These are phyloP conservation scores for Waltergamsia citrina DNA, from an alignment of 2,329 filamentous ascomycete species.

Conservation along the genomic window DNA sequence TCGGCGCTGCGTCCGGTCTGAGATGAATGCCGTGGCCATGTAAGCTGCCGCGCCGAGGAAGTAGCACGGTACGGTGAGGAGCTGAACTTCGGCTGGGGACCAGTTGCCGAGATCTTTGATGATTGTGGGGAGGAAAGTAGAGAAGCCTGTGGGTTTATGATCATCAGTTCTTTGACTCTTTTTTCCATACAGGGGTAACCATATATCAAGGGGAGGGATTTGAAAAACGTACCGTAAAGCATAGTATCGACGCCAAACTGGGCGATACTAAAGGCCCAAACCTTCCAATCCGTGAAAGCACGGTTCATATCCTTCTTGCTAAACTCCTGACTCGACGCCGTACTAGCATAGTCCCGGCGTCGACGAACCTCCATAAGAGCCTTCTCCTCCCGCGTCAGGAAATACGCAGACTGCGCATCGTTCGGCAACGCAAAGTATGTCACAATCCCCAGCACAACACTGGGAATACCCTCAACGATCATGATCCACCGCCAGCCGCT, in stretches of 20 bases:
- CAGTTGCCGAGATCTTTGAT: slow-evolving; percentile 59
- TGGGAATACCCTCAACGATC: slow-evolving; percentile 39
- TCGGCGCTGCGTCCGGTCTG: slow-evolving; percentile 57
- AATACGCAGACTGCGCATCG: slow-evolving; percentile 43
- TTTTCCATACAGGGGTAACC: background rate
- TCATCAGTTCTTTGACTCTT: background rate
- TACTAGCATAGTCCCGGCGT: slow-evolving; percentile 35
- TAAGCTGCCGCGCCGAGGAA: slow-evolving; percentile 62
- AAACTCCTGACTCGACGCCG: slow-evolving; percentile 33
- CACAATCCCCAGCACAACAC: slow-evolving; percentile 24
- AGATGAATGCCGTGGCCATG: slow-evolving; percentile 54
- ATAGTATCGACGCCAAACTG: slow-evolving; percentile 70
- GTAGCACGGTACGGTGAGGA: slow-evolving; percentile 73
- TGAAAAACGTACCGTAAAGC: slow-evolving; percentile 53
- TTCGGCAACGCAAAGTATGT: slow-evolving; percentile 25
- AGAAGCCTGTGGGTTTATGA: slow-evolving; percentile 43
- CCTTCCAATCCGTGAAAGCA: slow-evolving; percentile 66
- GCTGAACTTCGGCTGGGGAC: slow-evolving; percentile 56
- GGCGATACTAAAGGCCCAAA: slow-evolving; percentile 58
- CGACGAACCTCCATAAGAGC: slow-evolving; percentile 49
- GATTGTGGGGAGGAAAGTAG: slow-evolving; percentile 71
- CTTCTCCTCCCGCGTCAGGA: slow-evolving; percentile 46
- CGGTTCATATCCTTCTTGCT: slow-evolving; percentile 52
- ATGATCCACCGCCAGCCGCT: slow-evolving; percentile 66
- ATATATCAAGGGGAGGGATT: background rate